Base-by-base conservation (phyloP, 2,329 filamentous ascomycete species). In the Rachicladosporium sp. region DNA sequence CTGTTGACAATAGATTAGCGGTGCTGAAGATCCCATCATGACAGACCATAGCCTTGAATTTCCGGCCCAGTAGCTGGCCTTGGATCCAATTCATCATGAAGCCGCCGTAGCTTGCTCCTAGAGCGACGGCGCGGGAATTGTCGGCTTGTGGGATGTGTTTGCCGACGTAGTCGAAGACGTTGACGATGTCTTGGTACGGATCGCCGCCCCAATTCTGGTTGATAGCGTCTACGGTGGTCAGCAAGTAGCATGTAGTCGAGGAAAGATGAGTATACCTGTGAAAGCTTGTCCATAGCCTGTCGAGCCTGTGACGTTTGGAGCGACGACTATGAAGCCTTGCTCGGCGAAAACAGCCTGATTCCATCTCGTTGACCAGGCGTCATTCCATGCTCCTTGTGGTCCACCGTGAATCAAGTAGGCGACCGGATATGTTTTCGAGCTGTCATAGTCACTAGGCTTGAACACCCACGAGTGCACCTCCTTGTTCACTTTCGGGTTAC, bases 21-120 rank as follows among this genome's bases (percentile, higher is more conserved):
- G 50, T 50, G 31, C 44, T 52, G 10, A 52, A 51, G 29, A 57
- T 50, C 40, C 55, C 55, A 50, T 94, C 86, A 57, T 94, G 87
- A 51, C 80, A 87, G 21, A 93, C 86, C 3, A 95, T 70, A 0
- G 86, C 86, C 60, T 85, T 85, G 72, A 95, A 93, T 49, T 81
- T 77, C 21, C 84, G 77, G 12, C 86, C 87, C 0, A 95, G 71
- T 1, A 76, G 71, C 46, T 91, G 82, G 6, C 87, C 87, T 61
- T 93, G 85, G 50, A 94, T 86, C 86, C 48, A 49, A 12, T 49
- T 83, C 46, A 83, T 77, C 80, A 85, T 84, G 53, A 76, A 84
- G 4, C 81, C 81, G 27, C 81, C 81, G 50, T 84, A 86, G 7
- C 74, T 79, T 1, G 82, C 84, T 4, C 84, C 84, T 0, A 86